Conservation (phyloP, 2,329 filamentous ascomycete genomes). For the Xylaria sp. region DNA sequence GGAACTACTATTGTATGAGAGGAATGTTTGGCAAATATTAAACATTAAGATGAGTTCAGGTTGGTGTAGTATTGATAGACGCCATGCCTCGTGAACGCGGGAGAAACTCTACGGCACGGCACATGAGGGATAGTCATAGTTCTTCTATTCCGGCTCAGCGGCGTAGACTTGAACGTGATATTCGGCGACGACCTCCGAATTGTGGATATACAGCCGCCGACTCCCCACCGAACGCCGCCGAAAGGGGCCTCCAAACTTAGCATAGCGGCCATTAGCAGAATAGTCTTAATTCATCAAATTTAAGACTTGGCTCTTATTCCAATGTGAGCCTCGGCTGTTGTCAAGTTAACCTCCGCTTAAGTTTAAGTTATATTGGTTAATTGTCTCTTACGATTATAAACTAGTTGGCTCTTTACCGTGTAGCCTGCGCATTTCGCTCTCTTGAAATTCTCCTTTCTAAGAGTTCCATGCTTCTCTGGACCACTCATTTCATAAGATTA, state of each 20-base stretch:
- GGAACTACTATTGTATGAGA: not conserved
- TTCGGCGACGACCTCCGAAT: conserved; percentile 31
- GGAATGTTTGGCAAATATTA: not conserved
- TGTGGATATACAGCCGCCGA: conserved; percentile 32
- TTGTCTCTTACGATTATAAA: not conserved
- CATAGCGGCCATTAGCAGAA: not conserved
- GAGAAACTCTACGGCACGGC: not conserved
- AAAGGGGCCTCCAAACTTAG: conserved; percentile 17
- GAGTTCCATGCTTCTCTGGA: not conserved
- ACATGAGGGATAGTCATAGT: not conserved
- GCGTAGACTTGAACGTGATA: not conserved
- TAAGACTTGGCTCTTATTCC: not conserved
- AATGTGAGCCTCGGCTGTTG: not conserved
- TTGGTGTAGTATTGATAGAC: not conserved
- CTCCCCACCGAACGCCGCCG: conserved; percentile 33
- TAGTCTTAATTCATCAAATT: too few species aligned
- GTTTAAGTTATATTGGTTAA: not conserved
- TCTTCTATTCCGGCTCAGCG: not conserved
- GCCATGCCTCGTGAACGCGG: too few species aligned
- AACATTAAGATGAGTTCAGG: not conserved
- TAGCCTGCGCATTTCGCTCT: not conserved
- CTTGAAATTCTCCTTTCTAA: not conserved
- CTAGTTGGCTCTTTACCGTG: not conserved
- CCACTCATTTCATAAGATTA: too few species aligned
- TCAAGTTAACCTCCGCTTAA: not conserved